Conservation (phyloP, 306 rosid species). For the Luffa acutangula region DNA sequence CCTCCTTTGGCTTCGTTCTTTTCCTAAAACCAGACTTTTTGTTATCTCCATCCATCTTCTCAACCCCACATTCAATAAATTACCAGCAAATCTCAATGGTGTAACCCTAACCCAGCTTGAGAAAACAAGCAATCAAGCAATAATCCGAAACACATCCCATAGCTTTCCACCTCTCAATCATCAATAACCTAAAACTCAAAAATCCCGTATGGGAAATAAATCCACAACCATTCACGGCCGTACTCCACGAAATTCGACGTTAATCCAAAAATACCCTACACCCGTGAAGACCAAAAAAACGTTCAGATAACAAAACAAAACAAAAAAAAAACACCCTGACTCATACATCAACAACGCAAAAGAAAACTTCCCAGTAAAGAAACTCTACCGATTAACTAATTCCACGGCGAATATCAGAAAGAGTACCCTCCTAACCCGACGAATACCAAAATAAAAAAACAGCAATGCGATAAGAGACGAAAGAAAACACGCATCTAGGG, state of each 20-base stretch:
- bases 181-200: conserved; percentile 26
- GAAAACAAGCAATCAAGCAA: conserved; percentile 28
- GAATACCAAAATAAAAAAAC: neutral
- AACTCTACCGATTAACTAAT: neutral
- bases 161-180: conserved; percentile 30
- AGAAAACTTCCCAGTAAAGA: neutral
- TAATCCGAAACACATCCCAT: conserved; percentile 18
- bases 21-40: conserved; percentile 41
- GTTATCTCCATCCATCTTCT: conserved; percentile 59
- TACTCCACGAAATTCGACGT: conserved; percentile 7
- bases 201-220: conserved; percentile 15
- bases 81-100: neutral
- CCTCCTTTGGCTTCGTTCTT: conserved; percentile 46
- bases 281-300: conserved; percentile 11
- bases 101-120: conserved; percentile 42
- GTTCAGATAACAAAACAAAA: neutral
- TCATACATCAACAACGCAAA: neutral
- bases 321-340: neutral
- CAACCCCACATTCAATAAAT: conserved; percentile 27
- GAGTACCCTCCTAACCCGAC: conserved; percentile 15
- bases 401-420: conserved; percentile 6
- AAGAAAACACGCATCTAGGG: conserved; percentile 23
- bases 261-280: conserved; percentile 9
- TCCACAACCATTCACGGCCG: conserved; percentile 9
- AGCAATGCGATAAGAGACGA: neutral